Conservation (phyloP, 192 early-diverging fungal species). For the Linnemannia schmuckeri region DNA sequence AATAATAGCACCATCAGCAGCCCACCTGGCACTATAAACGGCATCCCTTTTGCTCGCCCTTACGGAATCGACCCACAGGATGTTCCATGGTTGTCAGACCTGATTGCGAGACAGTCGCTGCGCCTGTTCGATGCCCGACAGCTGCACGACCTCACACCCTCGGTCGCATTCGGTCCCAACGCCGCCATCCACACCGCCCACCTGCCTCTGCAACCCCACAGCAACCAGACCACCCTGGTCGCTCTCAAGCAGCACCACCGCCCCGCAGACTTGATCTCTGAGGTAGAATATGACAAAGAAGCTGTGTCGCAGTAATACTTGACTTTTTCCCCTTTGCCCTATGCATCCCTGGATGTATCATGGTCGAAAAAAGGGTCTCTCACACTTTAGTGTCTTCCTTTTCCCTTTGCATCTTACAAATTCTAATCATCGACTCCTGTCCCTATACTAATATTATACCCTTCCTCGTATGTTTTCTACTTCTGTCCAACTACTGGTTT, state of each 20-base stretch:
- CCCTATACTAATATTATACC: not conserved
- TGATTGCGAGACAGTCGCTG: slow-evolving; percentile 37
- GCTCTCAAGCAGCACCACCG: slow-evolving; percentile 49
- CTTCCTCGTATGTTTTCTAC: not conserved
- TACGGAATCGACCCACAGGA: slow-evolving; percentile 38
- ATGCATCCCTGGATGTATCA: no score
- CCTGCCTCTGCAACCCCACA: not conserved
- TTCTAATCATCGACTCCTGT: not conserved
- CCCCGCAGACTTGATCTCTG: slow-evolving; percentile 41
- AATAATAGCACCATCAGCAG: not conserved
- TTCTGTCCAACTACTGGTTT: not conserved
- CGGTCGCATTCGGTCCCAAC: slow-evolving; percentile 28
- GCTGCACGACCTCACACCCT: slow-evolving; percentile 25
- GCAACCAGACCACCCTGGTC: slow-evolving; percentile 3
- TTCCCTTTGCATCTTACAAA: no score
- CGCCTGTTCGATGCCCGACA: slow-evolving; percentile 34
- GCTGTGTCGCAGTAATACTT: no score
- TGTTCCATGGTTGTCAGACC: slow-evolving; percentile 48
- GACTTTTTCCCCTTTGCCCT: no score
- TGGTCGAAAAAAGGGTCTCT: no score
- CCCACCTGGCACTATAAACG: not conserved
- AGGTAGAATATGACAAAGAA: slow-evolving; percentile 12
- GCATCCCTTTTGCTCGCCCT: slow-evolving; percentile 25
- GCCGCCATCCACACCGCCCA: slow-evolving; percentile 45
- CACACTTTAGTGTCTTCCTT: no score